Percentiles rank a stretch among this genome's conserved stretches.
Conservation (phyloP, 2,329 filamentous ascomycete species). For the Pseudogymnoascus pannorum region DNA sequence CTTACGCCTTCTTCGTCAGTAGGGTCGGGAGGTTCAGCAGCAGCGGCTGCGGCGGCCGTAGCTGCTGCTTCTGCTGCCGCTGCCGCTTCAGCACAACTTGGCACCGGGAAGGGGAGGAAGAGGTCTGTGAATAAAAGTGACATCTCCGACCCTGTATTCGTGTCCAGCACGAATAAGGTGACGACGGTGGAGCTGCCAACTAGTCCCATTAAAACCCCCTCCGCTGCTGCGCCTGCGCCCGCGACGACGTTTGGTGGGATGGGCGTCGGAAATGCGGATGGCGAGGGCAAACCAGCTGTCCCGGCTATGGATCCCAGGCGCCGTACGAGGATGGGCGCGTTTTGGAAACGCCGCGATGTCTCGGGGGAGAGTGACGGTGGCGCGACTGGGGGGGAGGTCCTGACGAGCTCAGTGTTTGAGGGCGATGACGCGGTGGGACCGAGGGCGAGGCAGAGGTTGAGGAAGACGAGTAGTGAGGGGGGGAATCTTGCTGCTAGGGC, state of each 20-base stretch:
- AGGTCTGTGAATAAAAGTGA: constrained; percentile 28
- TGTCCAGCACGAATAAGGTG: constrained; percentile 22
- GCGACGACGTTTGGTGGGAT: neutral
- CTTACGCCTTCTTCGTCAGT: constrained; percentile 19
- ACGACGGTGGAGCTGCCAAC: neutral
- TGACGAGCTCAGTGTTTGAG: neutral
- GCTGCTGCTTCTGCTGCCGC: constrained; percentile 7
- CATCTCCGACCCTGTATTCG: constrained; percentile 28
- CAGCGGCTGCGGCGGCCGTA: neutral
- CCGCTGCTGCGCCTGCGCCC: too few species aligned
- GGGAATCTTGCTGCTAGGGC: constrained; percentile 26
- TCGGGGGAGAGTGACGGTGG: neutral
- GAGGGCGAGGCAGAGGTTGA: constrained; percentile 20
- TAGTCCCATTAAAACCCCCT: neutral
- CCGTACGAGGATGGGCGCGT: neutral
- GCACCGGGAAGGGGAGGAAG: constrained; percentile 22
- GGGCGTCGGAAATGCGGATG: neutral
- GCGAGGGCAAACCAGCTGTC: neutral
- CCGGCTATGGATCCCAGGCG: neutral
- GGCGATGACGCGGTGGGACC: neutral
- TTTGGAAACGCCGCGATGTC: neutral
- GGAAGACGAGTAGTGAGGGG: constrained; percentile 28
- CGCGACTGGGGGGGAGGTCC: neutral
- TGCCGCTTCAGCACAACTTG: constrained; percentile 21
- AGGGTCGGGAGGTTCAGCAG: constrained; percentile 10